These are phyloP conservation scores for Scopulariopsis brevicaulis DNA, from an alignment of 2,329 filamentous ascomycete genomes.

Conservation along the genomic window DNA sequence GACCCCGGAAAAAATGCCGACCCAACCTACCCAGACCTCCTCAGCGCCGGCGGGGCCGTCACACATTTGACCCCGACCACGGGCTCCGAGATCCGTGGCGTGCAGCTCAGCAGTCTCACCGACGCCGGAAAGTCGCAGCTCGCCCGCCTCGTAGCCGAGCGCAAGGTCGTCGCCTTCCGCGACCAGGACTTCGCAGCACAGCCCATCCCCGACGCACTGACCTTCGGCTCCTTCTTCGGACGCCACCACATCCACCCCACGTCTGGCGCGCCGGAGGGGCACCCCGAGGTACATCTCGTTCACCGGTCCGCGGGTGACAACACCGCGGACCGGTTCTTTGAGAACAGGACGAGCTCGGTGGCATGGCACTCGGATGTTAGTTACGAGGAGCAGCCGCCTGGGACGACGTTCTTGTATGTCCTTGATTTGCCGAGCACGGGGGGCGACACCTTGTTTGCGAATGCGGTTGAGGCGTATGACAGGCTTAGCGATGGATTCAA, in stretches of 20 bases:
- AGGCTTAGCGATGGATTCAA: slow-evolving; percentile 70
- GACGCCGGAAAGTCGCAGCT: slow-evolving; percentile 65
- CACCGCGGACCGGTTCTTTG: slow-evolving; percentile 48
- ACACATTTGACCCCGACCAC: slow-evolving; percentile 61
- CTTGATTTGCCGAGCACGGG: slow-evolving; percentile 73
- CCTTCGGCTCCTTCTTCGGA: slow-evolving; percentile 66
- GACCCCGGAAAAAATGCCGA: slow-evolving; percentile 71
- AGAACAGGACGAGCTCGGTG: slow-evolving; percentile 62
- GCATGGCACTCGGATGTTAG: slow-evolving; percentile 87
- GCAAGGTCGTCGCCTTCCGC: slow-evolving; percentile 70
- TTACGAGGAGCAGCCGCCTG: slow-evolving; percentile 80
- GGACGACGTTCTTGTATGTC: slow-evolving; percentile 80
- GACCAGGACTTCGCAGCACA: slow-evolving; percentile 63
- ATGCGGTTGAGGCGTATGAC: slow-evolving; percentile 71
- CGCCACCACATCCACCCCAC: slow-evolving; percentile 75
- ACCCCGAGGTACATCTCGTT: slow-evolving; percentile 68
- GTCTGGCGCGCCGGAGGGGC: slow-evolving; percentile 60
- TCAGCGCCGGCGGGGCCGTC: slow-evolving; percentile 38
- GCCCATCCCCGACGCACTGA: slow-evolving; percentile 56
- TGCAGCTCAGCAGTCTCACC: slow-evolving; percentile 60
- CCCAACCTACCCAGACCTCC: slow-evolving; percentile 54
- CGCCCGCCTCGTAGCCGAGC: slow-evolving; percentile 62
- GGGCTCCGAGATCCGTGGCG: slow-evolving; percentile 58
- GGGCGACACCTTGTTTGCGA: slow-evolving; percentile 75
- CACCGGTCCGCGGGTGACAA: slow-evolving; percentile 49